A percentile compares a stretch with the other conserved stretches of the same genome.
Evolutionary conservation across 306 rosid genomes (phyloP).

Genomic region (Dryas alaskensis): DNA sequence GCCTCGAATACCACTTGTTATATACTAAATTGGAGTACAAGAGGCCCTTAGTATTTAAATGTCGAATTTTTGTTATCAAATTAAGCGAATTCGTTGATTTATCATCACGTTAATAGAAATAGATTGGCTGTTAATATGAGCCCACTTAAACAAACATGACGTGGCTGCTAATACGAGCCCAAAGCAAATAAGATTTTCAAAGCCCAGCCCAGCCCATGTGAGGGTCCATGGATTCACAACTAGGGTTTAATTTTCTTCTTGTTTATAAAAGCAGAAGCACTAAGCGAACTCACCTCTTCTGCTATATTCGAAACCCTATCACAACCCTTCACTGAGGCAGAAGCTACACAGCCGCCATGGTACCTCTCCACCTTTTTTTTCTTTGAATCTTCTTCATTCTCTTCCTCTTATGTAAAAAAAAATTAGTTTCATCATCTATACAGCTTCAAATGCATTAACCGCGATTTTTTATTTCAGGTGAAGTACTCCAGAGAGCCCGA

Average conservation of each 20-base stretch:
- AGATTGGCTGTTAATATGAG: no score
- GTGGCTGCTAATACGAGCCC: no score
- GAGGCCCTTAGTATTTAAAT: no score
- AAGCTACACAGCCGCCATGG: conserved; percentile 54
- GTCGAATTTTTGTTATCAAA: no score
- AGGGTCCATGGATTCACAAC: neutral
- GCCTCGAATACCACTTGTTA: no score
- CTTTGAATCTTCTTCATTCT: neutral
- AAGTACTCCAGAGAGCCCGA: conserved; percentile 95
- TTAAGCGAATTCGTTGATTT: no score
- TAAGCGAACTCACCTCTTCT: neutral
- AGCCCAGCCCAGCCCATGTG: neutral
- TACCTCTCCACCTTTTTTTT: neutral
- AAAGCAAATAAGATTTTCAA: no score
- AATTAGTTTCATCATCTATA: neutral
- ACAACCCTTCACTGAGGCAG: conserved; percentile 9
- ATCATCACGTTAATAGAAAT: no score
- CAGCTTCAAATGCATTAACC: neutral
- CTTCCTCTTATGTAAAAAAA: neutral
- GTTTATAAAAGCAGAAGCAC: conserved; percentile 18
- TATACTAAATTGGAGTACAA: no score
- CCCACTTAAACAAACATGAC: no score
- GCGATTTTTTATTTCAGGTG: conserved; percentile 45
- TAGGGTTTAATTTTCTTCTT: conserved; percentile 1
- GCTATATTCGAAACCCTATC: neutral